These are phyloP conservation scores for Hyphochytrium catenoides DNA, from an alignment of 352 stramenopile genomes.

Conservation along the genomic window DNA sequence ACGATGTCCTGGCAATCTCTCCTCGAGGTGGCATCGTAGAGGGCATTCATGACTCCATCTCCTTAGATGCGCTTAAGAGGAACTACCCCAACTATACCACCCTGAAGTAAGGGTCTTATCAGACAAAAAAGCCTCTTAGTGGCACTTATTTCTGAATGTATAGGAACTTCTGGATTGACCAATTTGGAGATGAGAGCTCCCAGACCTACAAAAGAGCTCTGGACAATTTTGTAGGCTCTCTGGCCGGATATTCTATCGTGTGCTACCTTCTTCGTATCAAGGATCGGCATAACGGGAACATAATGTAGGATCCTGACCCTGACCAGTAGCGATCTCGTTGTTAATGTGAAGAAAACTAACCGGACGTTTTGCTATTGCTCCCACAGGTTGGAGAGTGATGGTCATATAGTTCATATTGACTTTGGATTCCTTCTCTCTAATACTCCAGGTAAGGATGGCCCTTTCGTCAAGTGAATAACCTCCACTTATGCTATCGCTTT, in stretches of 20 bases:
- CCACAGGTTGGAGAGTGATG: conserved; percentile 49
- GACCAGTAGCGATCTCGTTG: too few relatives aligned
- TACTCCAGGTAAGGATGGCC: too few relatives aligned
- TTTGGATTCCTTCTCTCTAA: conserved; percentile 73
- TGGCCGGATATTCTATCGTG: conserved; percentile 32
- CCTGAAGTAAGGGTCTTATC: conserved; percentile 16
- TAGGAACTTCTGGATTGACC: conserved; percentile 72
- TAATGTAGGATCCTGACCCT: too few relatives aligned
- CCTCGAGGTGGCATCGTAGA: conserved; percentile 54
- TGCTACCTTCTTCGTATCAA: conserved; percentile 67
- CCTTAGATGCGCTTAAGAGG: conserved; percentile 67
- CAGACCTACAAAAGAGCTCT: conserved; percentile 30
- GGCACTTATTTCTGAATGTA: too few relatives aligned
- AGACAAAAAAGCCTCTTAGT: too few relatives aligned
- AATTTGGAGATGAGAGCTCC: conserved; percentile 62
- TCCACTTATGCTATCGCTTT: too few relatives aligned
- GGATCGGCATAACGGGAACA: conserved; percentile 69
- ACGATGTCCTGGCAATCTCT: conserved; percentile 56
- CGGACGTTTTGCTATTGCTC: too few relatives aligned
- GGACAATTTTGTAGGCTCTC: conserved; percentile 61
- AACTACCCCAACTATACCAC: conserved; percentile 40
- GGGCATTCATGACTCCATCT: conserved; percentile 58
- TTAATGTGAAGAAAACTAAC: too few relatives aligned
- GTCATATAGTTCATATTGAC: conserved; percentile 64
- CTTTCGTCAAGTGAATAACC: too few relatives aligned